These are phyloP conservation scores for Camelina hispida DNA, from an alignment of 345 rosid species.

Conservation along the genomic window DNA sequence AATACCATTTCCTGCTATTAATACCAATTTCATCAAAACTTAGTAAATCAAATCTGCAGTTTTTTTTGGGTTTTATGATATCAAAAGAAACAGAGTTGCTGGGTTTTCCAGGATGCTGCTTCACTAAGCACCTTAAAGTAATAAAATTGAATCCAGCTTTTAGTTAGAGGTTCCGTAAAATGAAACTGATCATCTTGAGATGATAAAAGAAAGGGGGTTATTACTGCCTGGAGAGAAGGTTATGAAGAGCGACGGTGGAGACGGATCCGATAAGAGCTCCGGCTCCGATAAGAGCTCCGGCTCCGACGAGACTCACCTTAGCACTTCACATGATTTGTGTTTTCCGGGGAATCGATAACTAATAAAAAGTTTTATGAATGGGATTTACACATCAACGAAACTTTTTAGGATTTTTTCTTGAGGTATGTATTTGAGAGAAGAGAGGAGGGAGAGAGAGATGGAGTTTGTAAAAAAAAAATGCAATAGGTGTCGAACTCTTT, in stretches of 20 bases:
- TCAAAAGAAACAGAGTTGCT: neutral
- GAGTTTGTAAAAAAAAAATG: too few relatives aligned
- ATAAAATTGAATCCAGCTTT: neutral
- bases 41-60: too few relatives aligned
- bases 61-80: neutral
- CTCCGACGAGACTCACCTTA: slow-evolving; percentile 57
- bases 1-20: slow-evolving; percentile 42
- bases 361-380: neutral
- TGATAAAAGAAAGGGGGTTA: neutral
- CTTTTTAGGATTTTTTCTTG: too few relatives aligned
- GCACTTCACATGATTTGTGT: neutral
- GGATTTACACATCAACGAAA: neutral
- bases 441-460: too few relatives aligned
- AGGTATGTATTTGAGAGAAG: too few relatives aligned
- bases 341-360: neutral
- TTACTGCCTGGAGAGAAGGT: slow-evolving; percentile 61
- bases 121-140: slow-evolving; percentile 32
- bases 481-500: too few relatives aligned
- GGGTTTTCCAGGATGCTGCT: slow-evolving; percentile 31
- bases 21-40: neutral
- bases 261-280: slow-evolving; percentile 71
- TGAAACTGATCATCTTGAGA: neutral
- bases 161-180: neutral
- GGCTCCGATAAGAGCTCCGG: slow-evolving; percentile 79
- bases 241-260: slow-evolving; percentile 63